Conservation (phyloP, 345 rosid genomes). For the Microthlaspi erraticum region DNA sequence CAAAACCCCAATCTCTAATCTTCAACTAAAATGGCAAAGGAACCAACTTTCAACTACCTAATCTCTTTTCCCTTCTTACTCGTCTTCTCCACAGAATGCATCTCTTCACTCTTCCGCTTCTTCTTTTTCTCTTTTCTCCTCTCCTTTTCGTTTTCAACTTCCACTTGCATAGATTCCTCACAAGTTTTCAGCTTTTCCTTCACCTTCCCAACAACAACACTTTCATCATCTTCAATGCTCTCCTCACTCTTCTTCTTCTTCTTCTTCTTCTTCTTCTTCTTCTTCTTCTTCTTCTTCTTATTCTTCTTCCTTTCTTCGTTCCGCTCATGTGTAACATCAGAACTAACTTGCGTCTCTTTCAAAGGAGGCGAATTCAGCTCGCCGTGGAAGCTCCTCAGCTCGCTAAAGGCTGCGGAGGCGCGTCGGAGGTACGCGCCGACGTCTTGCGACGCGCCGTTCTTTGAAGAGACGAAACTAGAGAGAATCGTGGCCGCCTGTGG, state of each 20-base stretch:
- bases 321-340: too few relatives aligned
- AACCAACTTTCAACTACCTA: too few relatives aligned
- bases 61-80: too few relatives aligned
- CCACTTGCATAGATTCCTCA: background rate
- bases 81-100: too few relatives aligned
- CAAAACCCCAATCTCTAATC: background rate
- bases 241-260: too few relatives aligned
- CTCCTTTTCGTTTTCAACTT: background rate
- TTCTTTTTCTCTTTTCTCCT: constrained; percentile 9
- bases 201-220: too few relatives aligned
- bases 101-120: constrained; percentile 8
- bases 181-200: too few relatives aligned
- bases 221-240: too few relatives aligned
- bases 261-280: too few relatives aligned
- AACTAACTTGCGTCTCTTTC: too few relatives aligned
- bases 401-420: constrained; percentile 46
- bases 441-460: constrained; percentile 52
- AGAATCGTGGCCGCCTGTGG: constrained; percentile 48
- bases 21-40: background rate
- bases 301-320: too few relatives aligned
- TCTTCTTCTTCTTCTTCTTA: too few relatives aligned
- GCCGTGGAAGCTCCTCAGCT: constrained; percentile 44
- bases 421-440: constrained; percentile 50
- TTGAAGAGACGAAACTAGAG: constrained; percentile 46
- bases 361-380: constrained; percentile 15